phyloP scores from a whole-genome alignment of 441 rosid genomes.

The Aleurites moluccanus region DNA sequence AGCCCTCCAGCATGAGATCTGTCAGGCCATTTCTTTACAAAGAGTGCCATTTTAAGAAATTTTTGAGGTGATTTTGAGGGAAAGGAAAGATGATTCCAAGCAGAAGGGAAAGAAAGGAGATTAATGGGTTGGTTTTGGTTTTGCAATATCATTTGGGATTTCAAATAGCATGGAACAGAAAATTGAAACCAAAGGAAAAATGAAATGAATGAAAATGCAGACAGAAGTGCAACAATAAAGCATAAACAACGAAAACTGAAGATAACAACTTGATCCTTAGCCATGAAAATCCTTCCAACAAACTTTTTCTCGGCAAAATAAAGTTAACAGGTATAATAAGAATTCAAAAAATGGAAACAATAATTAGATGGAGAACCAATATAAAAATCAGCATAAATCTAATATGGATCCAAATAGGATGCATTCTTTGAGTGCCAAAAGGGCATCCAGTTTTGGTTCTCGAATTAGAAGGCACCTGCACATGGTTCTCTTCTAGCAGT shows the following conservation, averaged over 20 bases:
- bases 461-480: slow-evolving; percentile 30
- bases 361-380: background rate
- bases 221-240: slow-evolving; percentile 40
- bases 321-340: background rate
- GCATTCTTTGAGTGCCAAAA: slow-evolving; percentile 7
- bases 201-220: slow-evolving; percentile 54
- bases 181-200: slow-evolving; percentile 49
- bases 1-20: slow-evolving; percentile 83
- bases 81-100: slow-evolving; percentile 76
- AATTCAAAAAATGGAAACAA: background rate
- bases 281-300: slow-evolving; percentile 38
- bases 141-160: slow-evolving; percentile 25
- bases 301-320: background rate
- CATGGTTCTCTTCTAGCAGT: slow-evolving; percentile 24
- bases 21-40: slow-evolving; percentile 92
- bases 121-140: slow-evolving; percentile 42
- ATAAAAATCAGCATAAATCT: background rate
- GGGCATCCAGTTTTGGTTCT: background rate
- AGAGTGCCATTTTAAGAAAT: slow-evolving; percentile 66
- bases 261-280: slow-evolving; percentile 36
- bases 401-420: background rate
- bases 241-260: slow-evolving; percentile 53
- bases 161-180: slow-evolving; percentile 42
- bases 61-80: slow-evolving; percentile 35
- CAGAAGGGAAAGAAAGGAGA: slow-evolving; percentile 57